Base-by-base conservation (phyloP, 805 yeast species). In the Pichia occidentalis region DNA sequence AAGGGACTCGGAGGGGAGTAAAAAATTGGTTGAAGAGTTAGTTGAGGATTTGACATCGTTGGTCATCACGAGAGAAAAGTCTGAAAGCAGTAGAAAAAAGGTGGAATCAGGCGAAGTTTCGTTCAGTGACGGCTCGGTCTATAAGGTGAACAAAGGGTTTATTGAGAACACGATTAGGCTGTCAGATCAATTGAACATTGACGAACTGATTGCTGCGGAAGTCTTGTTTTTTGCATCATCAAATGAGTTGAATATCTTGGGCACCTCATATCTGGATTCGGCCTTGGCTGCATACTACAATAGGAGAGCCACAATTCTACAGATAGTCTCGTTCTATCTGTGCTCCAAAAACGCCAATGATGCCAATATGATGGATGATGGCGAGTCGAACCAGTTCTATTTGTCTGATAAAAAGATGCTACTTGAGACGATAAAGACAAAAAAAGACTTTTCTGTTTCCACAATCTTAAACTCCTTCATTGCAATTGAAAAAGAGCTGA, bases 141-240 rank as follows among this genome's bases (percentile, higher is more conserved):
- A 72, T 48, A 71, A 72, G 42, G 57, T 88, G 23, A 85, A 83
- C 52, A 65, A 73, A 32, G 73, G 75, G 26, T 88, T 86, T 48
- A 66, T 81, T 27, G 68, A 75, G 36, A 66, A 72, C 4, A 71
- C 86, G 1, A 64, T 77, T 4, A 64, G 66, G 18, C 52, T 82
- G 13, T 64, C 88, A 0, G 84, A 77, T 45, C 77, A 76, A 26
- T 65, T 90, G 36, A 67, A 83, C 34, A 63, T 90, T 36, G 95
- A 90, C 57, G 97, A 90, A 55, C 36, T 83, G 21, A 65, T 73
- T 3, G 72, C 85, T 2, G 92, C 94, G 1, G 84, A 86, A 52
- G 53, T 85, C 20, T 65, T 88, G 3, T 71, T 63, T 35, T 56
- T 59, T 43, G 71, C 86, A 4, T 55, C 56, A 18, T 62, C 50